A percentile compares a stretch with the other conserved stretches of the same genome.
phyloP scores from a whole-genome alignment of 495 filamentous ascomycete species.

The Penicillium paxilli region DNA sequence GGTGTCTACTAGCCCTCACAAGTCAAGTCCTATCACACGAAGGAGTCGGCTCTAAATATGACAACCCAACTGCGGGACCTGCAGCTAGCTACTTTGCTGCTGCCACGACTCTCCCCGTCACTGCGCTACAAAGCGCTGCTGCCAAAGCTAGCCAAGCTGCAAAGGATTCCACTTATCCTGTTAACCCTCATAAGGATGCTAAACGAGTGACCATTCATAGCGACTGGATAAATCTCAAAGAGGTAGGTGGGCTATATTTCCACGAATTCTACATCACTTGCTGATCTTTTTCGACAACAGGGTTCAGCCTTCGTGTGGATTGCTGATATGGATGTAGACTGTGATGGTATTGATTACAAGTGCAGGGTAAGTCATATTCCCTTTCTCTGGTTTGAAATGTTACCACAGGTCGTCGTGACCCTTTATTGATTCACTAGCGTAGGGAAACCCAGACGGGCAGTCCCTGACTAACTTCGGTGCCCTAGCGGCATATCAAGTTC shows the following conservation, averaged over 20 bases:
- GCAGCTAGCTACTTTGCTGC: conserved; percentile 33
- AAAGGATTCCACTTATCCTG: conserved; percentile 25
- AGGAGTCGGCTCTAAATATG: conserved; percentile 25
- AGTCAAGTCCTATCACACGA: conserved; percentile 15
- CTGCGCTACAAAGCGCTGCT: conserved; percentile 27
- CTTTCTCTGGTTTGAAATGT: not conserved
- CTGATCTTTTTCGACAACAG: conserved; percentile 6
- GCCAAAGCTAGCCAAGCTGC: conserved; percentile 23
- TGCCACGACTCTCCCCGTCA: conserved; percentile 22
- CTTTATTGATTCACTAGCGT: not conserved
- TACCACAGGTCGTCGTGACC: not conserved
- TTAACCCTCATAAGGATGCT: conserved; percentile 16
- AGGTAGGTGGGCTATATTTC: conserved; percentile 10
- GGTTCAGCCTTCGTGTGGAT: conserved; percentile 36
- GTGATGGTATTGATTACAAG: conserved; percentile 34
- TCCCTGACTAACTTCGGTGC: conserved; percentile 36
- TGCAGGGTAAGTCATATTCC: conserved; percentile 26
- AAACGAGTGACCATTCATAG: conserved; percentile 29
- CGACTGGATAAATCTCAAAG: conserved; percentile 30
- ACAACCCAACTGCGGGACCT: conserved; percentile 26
- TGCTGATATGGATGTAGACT: conserved; percentile 44
- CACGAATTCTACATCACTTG: not conserved
- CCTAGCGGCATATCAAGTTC: conserved; percentile 39
- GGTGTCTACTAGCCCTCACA: conserved; percentile 2
- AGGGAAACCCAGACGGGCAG: conserved; percentile 39